phyloP scores from a whole-genome alignment of 441 rosid species.

The Euphorbia corollata region DNA sequence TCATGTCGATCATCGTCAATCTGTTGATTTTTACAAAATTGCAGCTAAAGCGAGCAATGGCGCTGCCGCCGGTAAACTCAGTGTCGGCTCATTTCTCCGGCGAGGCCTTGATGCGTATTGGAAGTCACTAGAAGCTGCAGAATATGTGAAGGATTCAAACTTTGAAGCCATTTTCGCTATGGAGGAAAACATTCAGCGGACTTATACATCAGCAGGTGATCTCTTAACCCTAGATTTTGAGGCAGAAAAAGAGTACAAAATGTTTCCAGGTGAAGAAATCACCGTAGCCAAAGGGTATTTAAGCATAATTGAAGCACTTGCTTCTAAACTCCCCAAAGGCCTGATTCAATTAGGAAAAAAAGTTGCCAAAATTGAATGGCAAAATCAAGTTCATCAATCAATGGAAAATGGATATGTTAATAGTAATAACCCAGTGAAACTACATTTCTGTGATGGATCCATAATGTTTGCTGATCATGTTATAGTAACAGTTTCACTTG shows the following conservation, averaged over 20 bases:
- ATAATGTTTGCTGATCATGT: conserved; percentile 75
- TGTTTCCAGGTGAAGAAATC: conserved; percentile 94
- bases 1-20: not conserved
- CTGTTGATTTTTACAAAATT: conserved; percentile 30
- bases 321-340: conserved; percentile 68
- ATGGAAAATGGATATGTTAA: conserved; percentile 25
- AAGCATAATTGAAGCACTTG: conserved; percentile 58
- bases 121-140: conserved; percentile 31
- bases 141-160: conserved; percentile 38
- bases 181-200: conserved; percentile 74
- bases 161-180: conserved; percentile 73
- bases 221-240: conserved; percentile 57
- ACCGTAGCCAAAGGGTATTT: conserved; percentile 90
- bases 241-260: conserved; percentile 81
- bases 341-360: conserved; percentile 58
- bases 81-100: conserved; percentile 67
- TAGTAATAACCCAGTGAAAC: conserved; percentile 45
- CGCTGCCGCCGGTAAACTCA: conserved; percentile 33
- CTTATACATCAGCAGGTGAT: conserved; percentile 83
- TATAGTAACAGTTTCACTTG: conserved; percentile 78
- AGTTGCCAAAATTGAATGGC: conserved; percentile 75
- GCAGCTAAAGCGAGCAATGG: conserved; percentile 37
- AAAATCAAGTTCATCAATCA: conserved; percentile 28
- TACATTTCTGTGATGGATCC: conserved; percentile 80
- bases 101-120: conserved; percentile 56